These are phyloP conservation scores for Corylus heterophylla DNA, from an alignment of 306 rosid genomes.

Conservation along the genomic window DNA sequence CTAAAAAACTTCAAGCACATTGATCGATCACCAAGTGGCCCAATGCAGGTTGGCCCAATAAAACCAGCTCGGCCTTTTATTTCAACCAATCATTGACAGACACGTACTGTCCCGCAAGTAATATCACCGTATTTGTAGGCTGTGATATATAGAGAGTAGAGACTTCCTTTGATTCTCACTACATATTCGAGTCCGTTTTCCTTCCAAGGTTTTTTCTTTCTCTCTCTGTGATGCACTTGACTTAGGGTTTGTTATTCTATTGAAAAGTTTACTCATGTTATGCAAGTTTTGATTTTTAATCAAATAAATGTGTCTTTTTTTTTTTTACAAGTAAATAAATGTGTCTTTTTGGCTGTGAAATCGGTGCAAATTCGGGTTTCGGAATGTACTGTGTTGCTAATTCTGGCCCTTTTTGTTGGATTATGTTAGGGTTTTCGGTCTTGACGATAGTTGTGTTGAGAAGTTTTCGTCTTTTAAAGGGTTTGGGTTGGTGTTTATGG, in stretches of 20 bases:
- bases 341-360: neutral
- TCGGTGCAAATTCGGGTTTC: neutral
- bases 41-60: no score
- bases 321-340: neutral
- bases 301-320: neutral
- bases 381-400: neutral
- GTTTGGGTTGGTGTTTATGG: neutral
- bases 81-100: neutral
- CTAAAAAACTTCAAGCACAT: no score
- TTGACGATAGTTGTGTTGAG: neutral
- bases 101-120: neutral
- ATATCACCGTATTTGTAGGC: neutral
- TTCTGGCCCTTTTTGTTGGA: neutral
- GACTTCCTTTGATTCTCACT: neutral
- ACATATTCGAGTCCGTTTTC: neutral
- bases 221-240: neutral
- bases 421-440: neutral
- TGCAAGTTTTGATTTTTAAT: neutral
- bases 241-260: neutral
- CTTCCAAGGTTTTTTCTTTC: neutral
- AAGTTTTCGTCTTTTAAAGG: neutral
- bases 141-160: neutral
- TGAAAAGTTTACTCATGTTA: neutral
- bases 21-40: no score
- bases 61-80: neutral